Conservation (phyloP, 768 basidiomycete genomes). For the Lactarius tabidus region DNA sequence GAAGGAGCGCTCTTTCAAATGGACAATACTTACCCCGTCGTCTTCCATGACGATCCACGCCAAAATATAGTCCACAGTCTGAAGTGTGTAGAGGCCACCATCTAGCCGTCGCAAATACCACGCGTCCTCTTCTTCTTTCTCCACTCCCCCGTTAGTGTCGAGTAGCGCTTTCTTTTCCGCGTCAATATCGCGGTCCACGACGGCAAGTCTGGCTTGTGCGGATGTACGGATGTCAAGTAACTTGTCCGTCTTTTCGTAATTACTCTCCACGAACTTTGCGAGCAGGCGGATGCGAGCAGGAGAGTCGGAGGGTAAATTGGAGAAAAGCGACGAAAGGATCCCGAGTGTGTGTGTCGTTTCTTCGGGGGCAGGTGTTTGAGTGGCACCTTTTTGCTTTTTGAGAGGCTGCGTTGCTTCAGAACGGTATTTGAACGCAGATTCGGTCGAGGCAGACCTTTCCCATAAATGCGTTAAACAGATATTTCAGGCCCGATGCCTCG, state of each 20-base stretch:
- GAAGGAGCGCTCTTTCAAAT: not conserved
- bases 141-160: conserved; percentile 53
- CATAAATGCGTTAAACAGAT: conserved; percentile 89
- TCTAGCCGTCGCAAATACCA: conserved; percentile 89
- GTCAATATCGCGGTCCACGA: conserved; percentile 63
- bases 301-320: conserved; percentile 84
- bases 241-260: conserved; percentile 94
- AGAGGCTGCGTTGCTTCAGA: conserved; percentile 28
- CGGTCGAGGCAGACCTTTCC: conserved; percentile 63
- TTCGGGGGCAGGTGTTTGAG: conserved; percentile 57
- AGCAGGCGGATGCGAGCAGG: conserved; percentile 74
- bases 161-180: conserved; percentile 61
- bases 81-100: conserved; percentile 81
- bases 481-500: conserved; percentile 83
- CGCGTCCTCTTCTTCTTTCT: conserved; percentile 60
- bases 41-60: conserved; percentile 98
- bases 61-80: conserved; percentile 89
- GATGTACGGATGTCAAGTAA: conserved; percentile 81
- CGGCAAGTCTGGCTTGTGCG: conserved; percentile 55
- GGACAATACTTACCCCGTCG: conserved; percentile 69
- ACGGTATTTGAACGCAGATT: conserved; percentile 22
- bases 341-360: conserved; percentile 86
- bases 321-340: conserved; percentile 82
- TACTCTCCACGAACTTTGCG: conserved; percentile 88
- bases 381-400: conserved; percentile 61